Base-by-base conservation (phyloP, 768 basidiomycete genomes). In the Stropharia rugosoannulata region DNA sequence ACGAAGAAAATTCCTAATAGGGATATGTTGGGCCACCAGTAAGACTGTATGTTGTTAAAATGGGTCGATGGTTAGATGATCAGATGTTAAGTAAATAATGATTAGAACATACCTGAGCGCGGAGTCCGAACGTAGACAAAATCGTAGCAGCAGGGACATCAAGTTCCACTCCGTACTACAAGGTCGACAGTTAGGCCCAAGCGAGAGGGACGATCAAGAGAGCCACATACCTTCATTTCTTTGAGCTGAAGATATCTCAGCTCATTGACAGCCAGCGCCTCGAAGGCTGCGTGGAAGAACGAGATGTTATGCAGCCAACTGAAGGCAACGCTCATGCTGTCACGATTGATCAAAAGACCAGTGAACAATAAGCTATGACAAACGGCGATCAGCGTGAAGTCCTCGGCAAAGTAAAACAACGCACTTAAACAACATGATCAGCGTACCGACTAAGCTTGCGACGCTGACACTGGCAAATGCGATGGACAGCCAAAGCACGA, bases 281-380 rank as follows among this genome's bases (percentile, higher is more conserved):
- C 97, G 62, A 95, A 98, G 0, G 93, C 97, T 19, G 97, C 96
- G 74, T 99, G 97, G 87, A 97, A 99, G 80, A 98, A 98, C 5
- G 95, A 97, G 5, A 92, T 66, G 0, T 89, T 94, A 67, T 95
- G 90, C 56, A 99, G 74, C 91, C 93, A 97, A 55, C 82, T 85
- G 48, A 97, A 75, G 37, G 75, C 79, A 0, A 80, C 78, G 0
- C 83, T 78, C 11, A 98, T 83, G 25, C 89, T 88, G 57, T 95
- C 90, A 46, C 94, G 87, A 72, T 98, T 99, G 74, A 99, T 94
- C 58, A 98, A 77, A 54, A 98, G 74, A 4, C 97, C 97, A 5
- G 96, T 96, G 71, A 98, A 99, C 56, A 98, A 78, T 53, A 99
- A 77, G 68, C 96, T 98, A 64, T 15, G 19, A 19, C 13, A 22